These are phyloP conservation scores for Phytophthora idaei DNA, from an alignment of 352 stramenopile genomes.

Conservation along the genomic window DNA sequence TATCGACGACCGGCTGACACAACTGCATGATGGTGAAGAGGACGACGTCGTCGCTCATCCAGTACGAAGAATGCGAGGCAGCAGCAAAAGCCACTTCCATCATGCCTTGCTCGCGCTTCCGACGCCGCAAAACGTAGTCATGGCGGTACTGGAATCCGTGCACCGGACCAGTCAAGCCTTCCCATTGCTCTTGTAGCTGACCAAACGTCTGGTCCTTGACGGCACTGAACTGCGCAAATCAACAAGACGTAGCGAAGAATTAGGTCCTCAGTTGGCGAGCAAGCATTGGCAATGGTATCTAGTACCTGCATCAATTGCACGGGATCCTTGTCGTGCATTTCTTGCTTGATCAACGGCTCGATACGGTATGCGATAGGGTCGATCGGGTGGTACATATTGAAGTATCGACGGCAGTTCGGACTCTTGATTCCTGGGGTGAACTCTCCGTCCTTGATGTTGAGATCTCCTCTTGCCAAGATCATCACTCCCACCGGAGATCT, in stretches of 20 bases:
- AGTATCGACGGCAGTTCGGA: constrained; percentile 82
- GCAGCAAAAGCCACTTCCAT: constrained; percentile 87
- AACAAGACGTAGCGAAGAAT: neutral
- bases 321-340: constrained; percentile 87
- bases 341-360: constrained; percentile 88
- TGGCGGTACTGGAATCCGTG: constrained; percentile 81
- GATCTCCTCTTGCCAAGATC: constrained; percentile 80
- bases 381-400: constrained; percentile 93
- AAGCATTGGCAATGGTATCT: neutral
- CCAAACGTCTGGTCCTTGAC: constrained; percentile 69
- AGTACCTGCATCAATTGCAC: constrained; percentile 80
- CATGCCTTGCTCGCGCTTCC: constrained; percentile 82
- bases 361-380: constrained; percentile 92
- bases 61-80: constrained; percentile 88
- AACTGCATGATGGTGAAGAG: constrained; percentile 87
- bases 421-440: constrained; percentile 85
- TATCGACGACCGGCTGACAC: constrained; percentile 83
- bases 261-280: neutral
- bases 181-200: constrained; percentile 81
- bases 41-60: constrained; percentile 89
- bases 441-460: constrained; percentile 74
- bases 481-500: constrained; percentile 86
- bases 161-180: constrained; percentile 68
- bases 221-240: constrained; percentile 52
- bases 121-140: constrained; percentile 80